Conservation (phyloP, 2,329 filamentous ascomycete species). For the Pseudogymnoascus pannorum region DNA sequence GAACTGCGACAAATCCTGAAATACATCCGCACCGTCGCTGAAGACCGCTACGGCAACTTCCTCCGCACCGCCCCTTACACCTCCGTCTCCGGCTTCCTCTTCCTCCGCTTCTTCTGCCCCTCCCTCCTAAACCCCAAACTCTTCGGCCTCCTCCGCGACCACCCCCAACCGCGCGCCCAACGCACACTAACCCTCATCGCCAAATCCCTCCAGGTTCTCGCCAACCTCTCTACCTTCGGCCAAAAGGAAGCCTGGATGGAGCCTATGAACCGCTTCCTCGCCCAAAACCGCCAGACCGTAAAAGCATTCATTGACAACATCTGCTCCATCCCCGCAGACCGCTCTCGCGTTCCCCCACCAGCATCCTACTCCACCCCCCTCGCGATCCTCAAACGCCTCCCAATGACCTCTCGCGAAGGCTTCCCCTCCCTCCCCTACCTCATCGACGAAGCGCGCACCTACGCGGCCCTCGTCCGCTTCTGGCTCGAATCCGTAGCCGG, state of each 20-base stretch:
- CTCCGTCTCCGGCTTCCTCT: conserved; percentile 89
- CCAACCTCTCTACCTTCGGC: conserved; percentile 85
- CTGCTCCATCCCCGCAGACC: conserved; percentile 72
- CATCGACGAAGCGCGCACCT: conserved; percentile 80
- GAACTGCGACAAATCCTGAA: conserved; percentile 82
- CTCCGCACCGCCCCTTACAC: conserved; percentile 84
- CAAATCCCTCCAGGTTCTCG: conserved; percentile 83
- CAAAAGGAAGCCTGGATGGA: conserved; percentile 99
- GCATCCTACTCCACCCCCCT: conserved; percentile 89
- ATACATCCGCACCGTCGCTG: conserved; percentile 85
- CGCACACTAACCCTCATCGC: conserved; percentile 86
- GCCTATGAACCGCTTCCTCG: conserved; percentile 88
- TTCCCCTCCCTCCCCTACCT: conserved; percentile 91
- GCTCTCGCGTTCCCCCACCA: conserved; percentile 56
- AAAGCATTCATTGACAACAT: conserved; percentile 82
- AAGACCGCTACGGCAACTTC: conserved; percentile 91
- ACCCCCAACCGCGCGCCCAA: conserved; percentile 74
- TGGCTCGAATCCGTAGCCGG: conserved; percentile 55
- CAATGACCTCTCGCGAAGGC: conserved; percentile 75
- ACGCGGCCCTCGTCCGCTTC: conserved; percentile 73
- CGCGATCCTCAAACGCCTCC: conserved; percentile 77
- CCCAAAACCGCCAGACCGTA: conserved; percentile 67
- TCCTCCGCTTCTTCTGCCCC: conserved; percentile 90
- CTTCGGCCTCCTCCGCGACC: conserved; percentile 76
- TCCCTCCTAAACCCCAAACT: conserved; percentile 94